Evolutionary conservation across 192 early-diverging fungal species (phyloP).

Genomic region (Gamsiella multidivaricata): DNA sequence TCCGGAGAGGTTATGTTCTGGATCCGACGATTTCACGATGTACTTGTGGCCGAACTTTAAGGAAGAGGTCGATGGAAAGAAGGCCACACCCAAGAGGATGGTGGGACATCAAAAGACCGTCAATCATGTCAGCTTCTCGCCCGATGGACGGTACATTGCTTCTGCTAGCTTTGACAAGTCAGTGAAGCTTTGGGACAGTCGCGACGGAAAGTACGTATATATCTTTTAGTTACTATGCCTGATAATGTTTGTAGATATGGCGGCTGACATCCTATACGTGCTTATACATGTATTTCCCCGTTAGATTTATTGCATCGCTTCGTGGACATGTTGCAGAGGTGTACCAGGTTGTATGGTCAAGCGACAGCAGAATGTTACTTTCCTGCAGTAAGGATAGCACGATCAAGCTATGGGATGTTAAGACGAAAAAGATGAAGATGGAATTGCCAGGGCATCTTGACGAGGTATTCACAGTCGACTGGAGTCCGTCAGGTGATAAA

Average conservation of each 20-base stretch:
- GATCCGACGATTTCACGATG: constrained; percentile 98
- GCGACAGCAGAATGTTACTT: constrained; percentile 92
- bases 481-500: constrained; percentile 91
- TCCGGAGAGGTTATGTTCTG: constrained; percentile 87
- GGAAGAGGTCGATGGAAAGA: constrained; percentile 76
- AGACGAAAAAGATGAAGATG: constrained; percentile 88
- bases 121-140: constrained; percentile 94
- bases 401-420: constrained; percentile 93
- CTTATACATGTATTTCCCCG: constrained; percentile 6
- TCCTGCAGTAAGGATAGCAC: constrained; percentile 93
- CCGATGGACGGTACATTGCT: constrained; percentile 89
- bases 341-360: constrained; percentile 95
- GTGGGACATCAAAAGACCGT: constrained; percentile 97
- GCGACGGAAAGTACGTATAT: constrained; percentile 72
- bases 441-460: constrained; percentile 97
- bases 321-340: constrained; percentile 97
- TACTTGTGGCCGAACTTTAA: constrained; percentile 81
- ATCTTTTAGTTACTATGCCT: neutral
- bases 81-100: constrained; percentile 79
- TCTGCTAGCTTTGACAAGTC: constrained; percentile 97
- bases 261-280: constrained; percentile 3
- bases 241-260: neutral
- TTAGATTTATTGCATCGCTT: constrained; percentile 86
- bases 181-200: constrained; percentile 97
- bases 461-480: constrained; percentile 95